Evolutionary conservation across 345 rosid genomes (phyloP), one percentile per base, ranked within the genome.

Genomic region (Tarenaya hassleriana): DNA sequence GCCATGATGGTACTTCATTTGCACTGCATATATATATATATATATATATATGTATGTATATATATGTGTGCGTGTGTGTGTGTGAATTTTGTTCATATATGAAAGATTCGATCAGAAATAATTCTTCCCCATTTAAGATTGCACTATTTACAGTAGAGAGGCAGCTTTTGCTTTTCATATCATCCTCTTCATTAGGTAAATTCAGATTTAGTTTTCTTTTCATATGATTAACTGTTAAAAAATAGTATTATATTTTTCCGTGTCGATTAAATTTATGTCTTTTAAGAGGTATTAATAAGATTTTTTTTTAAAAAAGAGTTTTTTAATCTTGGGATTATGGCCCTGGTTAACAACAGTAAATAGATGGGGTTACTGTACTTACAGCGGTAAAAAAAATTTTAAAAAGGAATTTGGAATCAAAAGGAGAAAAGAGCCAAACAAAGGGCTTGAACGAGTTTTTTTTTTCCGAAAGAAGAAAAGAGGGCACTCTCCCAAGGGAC

Each of bases 391-490:
- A 50, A 34, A 43, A 35, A 15, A 31, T 7, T n/a, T 6, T 16
- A 5, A 32, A 32, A 7, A 1, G 10, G 37, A 57, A 24, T 47
- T 57, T 50, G 47, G 27, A 66, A 33, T 10, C n/a, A n/a, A n/a
- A n/a, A n/a, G n/a, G n/a, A n/a, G 7, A 7, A 1, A 12, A 18
- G 40, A 66, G 41, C 56, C 27, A 53, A 66, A 47, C 15, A 53
- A 53, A 24, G 47, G 53, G 34, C 56, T 24, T n/a, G n/a, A n/a
- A n/a, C n/a, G n/a, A n/a, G n/a, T n/a, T n/a, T 47, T 57, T n/a
- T n/a, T n/a, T n/a, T 40, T 41, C 60, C 52, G 59, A 66, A 66
- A 59, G 61, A 59, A 58, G 65, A 34, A 66, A 66, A 66, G n/a
- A 20, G 47, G 38, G 39, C 64, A 58, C 40, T 66, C 61, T 47